A percentile compares a stretch with the other conserved stretches of the same genome.
phyloP scores from a whole-genome alignment of 2,329 filamentous ascomycete species.

The Plectosphaerella plurivora region DNA sequence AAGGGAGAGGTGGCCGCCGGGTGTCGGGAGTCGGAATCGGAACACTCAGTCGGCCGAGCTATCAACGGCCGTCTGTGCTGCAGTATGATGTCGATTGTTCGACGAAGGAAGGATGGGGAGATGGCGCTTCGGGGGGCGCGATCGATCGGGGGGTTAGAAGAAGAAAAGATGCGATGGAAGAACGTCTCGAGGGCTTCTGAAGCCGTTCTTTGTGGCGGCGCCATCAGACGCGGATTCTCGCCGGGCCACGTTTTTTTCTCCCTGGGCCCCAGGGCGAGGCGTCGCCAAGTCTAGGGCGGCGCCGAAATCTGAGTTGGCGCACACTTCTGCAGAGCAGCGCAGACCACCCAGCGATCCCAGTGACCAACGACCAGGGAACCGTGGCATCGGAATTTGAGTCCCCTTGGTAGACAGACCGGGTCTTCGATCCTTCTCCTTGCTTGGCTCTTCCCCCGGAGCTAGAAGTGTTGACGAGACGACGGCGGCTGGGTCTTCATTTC shows the following conservation, averaged over 20 bases:
- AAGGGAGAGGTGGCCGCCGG: too few species aligned
- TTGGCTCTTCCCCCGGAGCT: background rate
- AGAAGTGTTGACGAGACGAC: background rate
- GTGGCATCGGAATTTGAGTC: background rate
- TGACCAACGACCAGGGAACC: background rate
- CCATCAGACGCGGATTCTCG: background rate
- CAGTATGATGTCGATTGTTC: too few species aligned
- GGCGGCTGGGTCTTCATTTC: background rate
- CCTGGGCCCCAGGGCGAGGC: background rate
- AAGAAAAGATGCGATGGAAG: background rate
- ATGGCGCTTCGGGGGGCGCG: too few species aligned
- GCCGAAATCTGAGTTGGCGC: background rate
- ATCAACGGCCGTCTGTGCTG: too few species aligned
- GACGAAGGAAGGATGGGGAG: too few species aligned
- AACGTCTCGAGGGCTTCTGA: background rate
- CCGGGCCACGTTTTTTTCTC: background rate
- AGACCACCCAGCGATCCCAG: background rate
- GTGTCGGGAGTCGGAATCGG: too few species aligned
- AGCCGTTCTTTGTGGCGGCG: background rate
- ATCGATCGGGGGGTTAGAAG: background rate
- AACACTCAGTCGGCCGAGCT: too few species aligned
- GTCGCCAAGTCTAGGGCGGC: background rate
- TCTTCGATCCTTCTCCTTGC: background rate
- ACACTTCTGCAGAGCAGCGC: background rate
- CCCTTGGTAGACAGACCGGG: background rate